These are phyloP conservation scores for Hyphochytrium catenoides DNA, from an alignment of 352 stramenopile genomes.

Conservation along the genomic window DNA sequence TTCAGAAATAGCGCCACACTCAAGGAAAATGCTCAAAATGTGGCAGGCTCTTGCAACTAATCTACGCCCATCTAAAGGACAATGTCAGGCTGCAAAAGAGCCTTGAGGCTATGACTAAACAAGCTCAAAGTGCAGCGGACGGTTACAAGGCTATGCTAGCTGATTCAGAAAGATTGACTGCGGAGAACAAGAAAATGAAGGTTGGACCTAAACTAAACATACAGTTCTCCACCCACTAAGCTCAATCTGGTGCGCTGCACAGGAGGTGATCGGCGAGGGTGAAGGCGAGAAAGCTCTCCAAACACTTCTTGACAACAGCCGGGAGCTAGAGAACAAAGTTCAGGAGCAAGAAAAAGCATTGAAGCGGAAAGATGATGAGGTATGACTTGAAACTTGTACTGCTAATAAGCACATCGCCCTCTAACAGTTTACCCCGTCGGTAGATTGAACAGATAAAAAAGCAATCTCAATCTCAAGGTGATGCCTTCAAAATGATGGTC, in stretches of 20 bases:
- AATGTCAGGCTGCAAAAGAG: slow-evolving; percentile 43
- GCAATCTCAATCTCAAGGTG: slow-evolving; percentile 38
- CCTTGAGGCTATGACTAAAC: slow-evolving; percentile 38
- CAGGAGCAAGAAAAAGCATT: slow-evolving; percentile 15
- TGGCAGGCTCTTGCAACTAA: slow-evolving; percentile 26
- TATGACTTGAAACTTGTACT: slow-evolving; percentile 1
- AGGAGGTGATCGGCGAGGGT: slow-evolving; percentile 8
- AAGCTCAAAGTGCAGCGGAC: slow-evolving; percentile 20
- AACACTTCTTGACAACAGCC: slow-evolving; percentile 34
- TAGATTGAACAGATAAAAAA: slow-evolving; percentile 34
- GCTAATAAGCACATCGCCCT: slow-evolving; percentile 3
- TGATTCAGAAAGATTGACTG: slow-evolving; percentile 34
- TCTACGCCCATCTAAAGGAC: slow-evolving; percentile 34
- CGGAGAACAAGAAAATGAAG: slow-evolving; percentile 37
- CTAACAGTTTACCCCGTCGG: slow-evolving; percentile 11
- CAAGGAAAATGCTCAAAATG: background rate
- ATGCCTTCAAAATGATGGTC: slow-evolving; percentile 50
- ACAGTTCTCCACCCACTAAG: too few relatives aligned
- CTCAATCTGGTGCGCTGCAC: slow-evolving; percentile 16
- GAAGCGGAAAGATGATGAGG: slow-evolving; percentile 6
- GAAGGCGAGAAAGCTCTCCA: slow-evolving; percentile 19
- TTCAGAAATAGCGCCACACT: background rate
- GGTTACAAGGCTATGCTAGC: slow-evolving; percentile 30
- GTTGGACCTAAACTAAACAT: too few relatives aligned
- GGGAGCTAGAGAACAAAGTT: slow-evolving; percentile 18